Base-by-base conservation (phyloP, 1,139 yeast species). In the Debaryomyces fabryi region DNA sequence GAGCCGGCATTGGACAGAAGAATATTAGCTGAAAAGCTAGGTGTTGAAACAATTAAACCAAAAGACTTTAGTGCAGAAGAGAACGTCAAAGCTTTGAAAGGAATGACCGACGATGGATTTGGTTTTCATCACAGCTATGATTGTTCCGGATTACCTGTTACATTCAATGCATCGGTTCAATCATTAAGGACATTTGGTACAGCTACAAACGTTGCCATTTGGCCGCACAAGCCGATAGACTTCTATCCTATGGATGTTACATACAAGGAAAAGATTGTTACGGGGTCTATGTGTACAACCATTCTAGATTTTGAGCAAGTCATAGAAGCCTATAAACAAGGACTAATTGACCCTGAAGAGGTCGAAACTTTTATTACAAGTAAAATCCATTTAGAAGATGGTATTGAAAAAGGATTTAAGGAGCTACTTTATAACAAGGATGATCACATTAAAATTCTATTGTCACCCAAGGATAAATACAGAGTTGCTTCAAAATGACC, bases 151-250 rank as follows among this genome's bases (percentile, higher is more conserved):
- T 65, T 80, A 21, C 81, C 78, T 41, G 72, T 71, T 3, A 83
- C 88, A 2, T 79, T 81, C 56, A 70, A 72, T 32, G 69, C 83
- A 2, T 74, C 83, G 2, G 61, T 83, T 23, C 74, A 72, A 43
- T 76, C 83, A 15, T 63, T 83, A 32, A 72, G 79, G 42, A 78
- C 83, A n/a, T 76, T 79, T 46, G 90, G 89, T 42, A 70, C 72
- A n/a, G 86, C 86, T 5, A 82, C 84, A 44, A 84, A 84, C 58
- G 77, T 84, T 34, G 89, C 89, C 42, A 75, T 79, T 41, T 79
- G 84, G 83, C 55, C 54, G 3, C 21, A 71, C 42, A 66, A 68
- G 37, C 67, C 77, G 3, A 65, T 72, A 9, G 64, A 62, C 10
- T 71, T 71, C 51, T 66, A 66, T 52, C 82, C 82, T 40, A 77